These are phyloP conservation scores for Aspergillus jensenii DNA, from an alignment of 2,329 filamentous ascomycete genomes.

Conservation along the genomic window DNA sequence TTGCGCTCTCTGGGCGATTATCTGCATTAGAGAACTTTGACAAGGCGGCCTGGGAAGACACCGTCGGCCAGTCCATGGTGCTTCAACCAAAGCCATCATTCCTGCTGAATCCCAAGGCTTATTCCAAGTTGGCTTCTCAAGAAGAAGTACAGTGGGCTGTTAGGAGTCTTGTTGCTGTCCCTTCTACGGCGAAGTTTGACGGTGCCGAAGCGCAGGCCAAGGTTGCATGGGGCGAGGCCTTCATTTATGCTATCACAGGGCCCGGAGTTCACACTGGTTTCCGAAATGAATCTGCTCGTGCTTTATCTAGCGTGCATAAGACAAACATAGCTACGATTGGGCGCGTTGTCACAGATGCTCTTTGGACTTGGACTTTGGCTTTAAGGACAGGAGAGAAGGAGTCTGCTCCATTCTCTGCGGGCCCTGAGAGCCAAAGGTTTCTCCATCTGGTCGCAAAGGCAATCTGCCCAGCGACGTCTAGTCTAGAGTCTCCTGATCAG, in stretches of 20 bases:
- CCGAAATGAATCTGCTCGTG: constrained; percentile 61
- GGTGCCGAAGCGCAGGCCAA: constrained; percentile 49
- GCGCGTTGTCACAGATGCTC: constrained; percentile 64
- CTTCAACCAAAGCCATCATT: constrained; percentile 83
- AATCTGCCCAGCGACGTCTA: constrained; percentile 37
- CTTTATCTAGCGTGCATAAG: constrained; percentile 66
- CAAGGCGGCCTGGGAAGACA: constrained; percentile 47
- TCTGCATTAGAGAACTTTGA: constrained; percentile 56
- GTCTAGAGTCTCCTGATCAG: constrained; percentile 24
- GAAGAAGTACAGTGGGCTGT: constrained; percentile 79
- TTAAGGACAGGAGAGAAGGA: constrained; percentile 75
- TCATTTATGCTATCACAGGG: constrained; percentile 75
- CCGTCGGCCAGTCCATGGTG: constrained; percentile 65
- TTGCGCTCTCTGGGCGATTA: constrained; percentile 59
- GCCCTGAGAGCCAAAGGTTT: constrained; percentile 59
- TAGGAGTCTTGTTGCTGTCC: constrained; percentile 65
- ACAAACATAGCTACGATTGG: constrained; percentile 59
- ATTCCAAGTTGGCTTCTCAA: constrained; percentile 71
- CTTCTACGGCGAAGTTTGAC: constrained; percentile 54
- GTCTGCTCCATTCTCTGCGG: constrained; percentile 65
- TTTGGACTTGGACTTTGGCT: constrained; percentile 77
- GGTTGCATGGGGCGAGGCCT: constrained; percentile 76
- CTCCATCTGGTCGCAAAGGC: constrained; percentile 59
- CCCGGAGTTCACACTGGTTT: constrained; percentile 60
- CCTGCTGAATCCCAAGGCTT: constrained; percentile 79